phyloP scores from a whole-genome alignment of 2,329 filamentous ascomycete genomes.

The Fusarium sp. region DNA sequence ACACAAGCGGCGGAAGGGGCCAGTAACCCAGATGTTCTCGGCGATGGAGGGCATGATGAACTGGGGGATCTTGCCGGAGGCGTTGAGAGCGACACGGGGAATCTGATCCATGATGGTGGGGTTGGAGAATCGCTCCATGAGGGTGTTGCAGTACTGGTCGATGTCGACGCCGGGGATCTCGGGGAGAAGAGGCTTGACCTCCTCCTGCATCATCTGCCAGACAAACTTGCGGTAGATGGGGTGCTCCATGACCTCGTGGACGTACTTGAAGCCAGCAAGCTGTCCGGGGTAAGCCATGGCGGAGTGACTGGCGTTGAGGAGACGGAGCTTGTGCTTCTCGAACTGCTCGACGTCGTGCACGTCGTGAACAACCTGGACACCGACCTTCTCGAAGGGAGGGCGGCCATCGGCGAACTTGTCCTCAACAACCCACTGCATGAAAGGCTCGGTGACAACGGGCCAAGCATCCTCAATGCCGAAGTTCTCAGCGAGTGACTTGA shows the following conservation, averaged over 20 bases:
- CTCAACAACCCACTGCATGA: slow-evolving; percentile 66
- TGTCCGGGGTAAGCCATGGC: slow-evolving; percentile 62
- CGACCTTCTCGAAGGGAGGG: slow-evolving; percentile 62
- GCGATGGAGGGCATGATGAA: slow-evolving; percentile 60
- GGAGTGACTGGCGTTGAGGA: slow-evolving; percentile 64
- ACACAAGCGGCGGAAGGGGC: slow-evolving; percentile 58
- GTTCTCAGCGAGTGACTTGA: slow-evolving; percentile 52
- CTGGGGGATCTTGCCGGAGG: slow-evolving; percentile 64
- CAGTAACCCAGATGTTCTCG: slow-evolving; percentile 56
- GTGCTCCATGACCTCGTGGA: slow-evolving; percentile 63
- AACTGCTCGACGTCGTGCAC: slow-evolving; percentile 64
- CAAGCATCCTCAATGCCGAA: slow-evolving; percentile 61
- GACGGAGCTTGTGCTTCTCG: slow-evolving; percentile 66
- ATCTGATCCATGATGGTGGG: slow-evolving; percentile 66
- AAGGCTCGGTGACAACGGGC: slow-evolving; percentile 65
- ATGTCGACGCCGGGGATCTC: slow-evolving; percentile 61
- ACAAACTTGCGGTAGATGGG: slow-evolving; percentile 58
- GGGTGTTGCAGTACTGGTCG: slow-evolving; percentile 62
- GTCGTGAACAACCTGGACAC: slow-evolving; percentile 61
- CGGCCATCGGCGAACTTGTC: slow-evolving; percentile 62
- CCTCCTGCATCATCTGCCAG: slow-evolving; percentile 65
- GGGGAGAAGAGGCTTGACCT: slow-evolving; percentile 63
- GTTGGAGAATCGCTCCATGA: slow-evolving; percentile 65
- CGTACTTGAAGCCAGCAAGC: slow-evolving; percentile 63
- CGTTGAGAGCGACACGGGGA: slow-evolving; percentile 61